Evolutionary conservation across 2,329 filamentous ascomycete species (phyloP).

Genomic region (Aspergillus niger): DNA sequence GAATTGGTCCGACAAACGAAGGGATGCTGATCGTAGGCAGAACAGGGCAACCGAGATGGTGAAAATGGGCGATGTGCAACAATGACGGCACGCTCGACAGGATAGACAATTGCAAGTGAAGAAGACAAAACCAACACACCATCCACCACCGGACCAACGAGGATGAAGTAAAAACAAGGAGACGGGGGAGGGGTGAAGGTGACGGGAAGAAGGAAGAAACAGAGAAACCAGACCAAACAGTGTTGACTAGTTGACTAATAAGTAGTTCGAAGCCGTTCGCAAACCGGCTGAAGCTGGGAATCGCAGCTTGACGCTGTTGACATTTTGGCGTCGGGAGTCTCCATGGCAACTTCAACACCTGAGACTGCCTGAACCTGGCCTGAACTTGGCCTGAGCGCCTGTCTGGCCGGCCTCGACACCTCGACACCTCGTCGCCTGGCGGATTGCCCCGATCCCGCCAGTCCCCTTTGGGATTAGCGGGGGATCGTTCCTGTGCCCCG

Average conservation of each 20-base stretch:
- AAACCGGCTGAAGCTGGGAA: not conserved
- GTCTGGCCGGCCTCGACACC: not conserved
- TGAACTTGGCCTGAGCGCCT: not conserved
- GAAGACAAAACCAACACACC: conserved; percentile 11
- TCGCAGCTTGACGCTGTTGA: conserved; percentile 27
- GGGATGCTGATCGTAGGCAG: conserved; percentile 8
- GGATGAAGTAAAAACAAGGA: conserved; percentile 16
- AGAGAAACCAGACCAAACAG: not conserved
- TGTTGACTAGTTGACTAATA: not conserved
- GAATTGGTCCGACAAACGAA: conserved; percentile 9
- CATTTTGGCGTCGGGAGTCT: conserved; percentile 33
- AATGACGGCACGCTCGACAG: conserved; percentile 11
- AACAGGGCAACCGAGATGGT: conserved; percentile 8
- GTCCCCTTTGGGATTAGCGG: conserved; percentile 12
- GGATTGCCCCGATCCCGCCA: conserved; percentile 19
- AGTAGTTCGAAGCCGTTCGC: conserved; percentile 1
- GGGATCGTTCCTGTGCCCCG: conserved; percentile 14
- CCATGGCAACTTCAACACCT: conserved; percentile 31
- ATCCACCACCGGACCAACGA: conserved; percentile 19
- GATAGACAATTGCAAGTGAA: conserved; percentile 7
- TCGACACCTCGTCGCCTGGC: conserved; percentile 17
- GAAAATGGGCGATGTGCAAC: not conserved
- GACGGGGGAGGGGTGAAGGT: conserved; percentile 17
- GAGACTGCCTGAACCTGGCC: not conserved
- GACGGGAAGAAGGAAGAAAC: conserved; percentile 9